Evolutionary conservation across 495 filamentous ascomycete species (phyloP), one percentile per base, ranked within the genome.

Genomic region (Xylaria grammica): DNA sequence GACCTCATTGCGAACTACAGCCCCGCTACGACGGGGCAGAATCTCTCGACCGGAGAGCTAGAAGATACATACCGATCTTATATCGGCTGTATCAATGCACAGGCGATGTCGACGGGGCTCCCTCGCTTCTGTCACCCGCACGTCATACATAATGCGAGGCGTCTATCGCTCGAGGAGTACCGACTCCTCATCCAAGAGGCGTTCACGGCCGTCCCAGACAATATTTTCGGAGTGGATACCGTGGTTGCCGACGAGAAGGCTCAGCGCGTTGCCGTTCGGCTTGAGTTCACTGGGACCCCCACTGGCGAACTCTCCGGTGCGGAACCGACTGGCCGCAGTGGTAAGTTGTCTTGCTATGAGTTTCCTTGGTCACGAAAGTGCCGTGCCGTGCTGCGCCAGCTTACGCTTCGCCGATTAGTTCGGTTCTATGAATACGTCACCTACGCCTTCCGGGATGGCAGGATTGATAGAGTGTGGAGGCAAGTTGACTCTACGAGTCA

Each of bases 371-470:
- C n/a, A n/a, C n/a, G n/a, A n/a, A n/a, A n/a, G n/a, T n/a, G n/a
- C n/a, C n/a, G n/a, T n/a, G n/a, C n/a, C n/a, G n/a, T 32, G 49
- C 24, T 52, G 49, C 11, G 11, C 26, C 6, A 30, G 29, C n/a
- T 13, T 17, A 4, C 2, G 3, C 17, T 19, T 36, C 2, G 15
- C 34, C 27, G 20, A 57, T 19, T 15, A 59, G 75, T 78, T 13
- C 53, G 55, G n/a, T 73, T 74, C 52, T 45, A 67, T 40, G 74
- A 78, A 44, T 69, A 73, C 48, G 76, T 65, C 34, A 75, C 75
- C 27, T 79, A 77, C 58, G 69, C 60, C 59, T 72, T 79, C 60
- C 66, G 69, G 15, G 64, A 70, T 1, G 74, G 75, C 29, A 76
- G 68, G 69, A 77, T 79, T 5, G 70, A 68, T 4, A 62, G 70